Evolutionary conservation across 495 filamentous ascomycete genomes (phyloP).

Genomic region (Podospora fimiseda): DNA sequence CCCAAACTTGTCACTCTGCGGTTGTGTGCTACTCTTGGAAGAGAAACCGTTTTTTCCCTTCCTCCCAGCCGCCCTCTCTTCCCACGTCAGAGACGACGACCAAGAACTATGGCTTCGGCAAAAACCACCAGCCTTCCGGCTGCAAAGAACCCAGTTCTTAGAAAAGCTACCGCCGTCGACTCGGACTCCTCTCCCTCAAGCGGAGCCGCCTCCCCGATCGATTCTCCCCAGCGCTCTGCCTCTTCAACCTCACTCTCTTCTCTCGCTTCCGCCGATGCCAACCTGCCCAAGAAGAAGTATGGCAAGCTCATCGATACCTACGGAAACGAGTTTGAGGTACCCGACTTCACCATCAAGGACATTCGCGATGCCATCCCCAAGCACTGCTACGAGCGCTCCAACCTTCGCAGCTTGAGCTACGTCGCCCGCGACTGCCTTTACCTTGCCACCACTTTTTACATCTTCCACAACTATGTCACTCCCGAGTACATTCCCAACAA

Average conservation of each 20-base stretch:
- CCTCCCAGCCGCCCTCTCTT: no score
- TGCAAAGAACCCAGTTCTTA: constrained; percentile 34
- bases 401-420: constrained; percentile 54
- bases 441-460: constrained; percentile 57
- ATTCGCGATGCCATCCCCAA: constrained; percentile 76
- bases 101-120: constrained; percentile 34
- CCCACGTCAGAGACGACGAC: no score
- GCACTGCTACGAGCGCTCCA: constrained; percentile 73
- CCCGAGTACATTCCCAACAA: constrained; percentile 55
- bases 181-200: constrained; percentile 42
- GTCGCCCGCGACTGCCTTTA: constrained; percentile 62
- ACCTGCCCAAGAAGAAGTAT: constrained; percentile 13
- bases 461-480: constrained; percentile 58
- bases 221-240: constrained; percentile 67
- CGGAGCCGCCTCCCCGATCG: constrained; percentile 56
- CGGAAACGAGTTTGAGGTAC: constrained; percentile 67
- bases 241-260: constrained; percentile 91
- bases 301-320: constrained; percentile 64
- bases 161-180: constrained; percentile 34
- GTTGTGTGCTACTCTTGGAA: neutral
- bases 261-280: constrained; percentile 56
- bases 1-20: neutral
- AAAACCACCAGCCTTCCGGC: constrained; percentile 29
- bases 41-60: neutral
- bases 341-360: constrained; percentile 73